Conservation (phyloP, 495 filamentous ascomycete species). For the Cryomyces minteri region DNA sequence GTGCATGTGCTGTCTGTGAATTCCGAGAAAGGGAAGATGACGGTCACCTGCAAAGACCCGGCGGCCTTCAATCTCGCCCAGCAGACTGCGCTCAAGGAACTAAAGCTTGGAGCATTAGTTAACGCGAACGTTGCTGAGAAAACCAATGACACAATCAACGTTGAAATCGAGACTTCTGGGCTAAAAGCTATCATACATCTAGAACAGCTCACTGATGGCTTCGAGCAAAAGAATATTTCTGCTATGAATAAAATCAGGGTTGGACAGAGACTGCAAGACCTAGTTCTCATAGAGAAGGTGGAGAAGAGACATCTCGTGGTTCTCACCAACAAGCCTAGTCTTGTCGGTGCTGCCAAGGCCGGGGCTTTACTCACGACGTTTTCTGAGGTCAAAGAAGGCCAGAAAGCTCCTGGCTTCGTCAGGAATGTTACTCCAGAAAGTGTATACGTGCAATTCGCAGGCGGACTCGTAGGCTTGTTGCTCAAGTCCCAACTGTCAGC, state of each 20-base stretch:
- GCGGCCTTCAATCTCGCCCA: conserved; percentile 55
- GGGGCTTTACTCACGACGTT: conserved; percentile 44
- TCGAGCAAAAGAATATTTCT: conserved; percentile 49
- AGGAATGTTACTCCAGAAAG: conserved; percentile 61
- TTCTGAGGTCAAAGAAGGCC: conserved; percentile 48
- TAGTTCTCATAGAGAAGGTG: conserved; percentile 68
- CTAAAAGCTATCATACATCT: conserved; percentile 58
- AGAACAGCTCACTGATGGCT: conserved; percentile 69
- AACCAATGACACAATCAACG: conserved; percentile 54
- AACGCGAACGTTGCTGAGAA: conserved; percentile 71
- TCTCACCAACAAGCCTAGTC: conserved; percentile 60
- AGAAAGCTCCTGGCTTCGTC: conserved; percentile 62
- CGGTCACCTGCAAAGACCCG: conserved; percentile 86
- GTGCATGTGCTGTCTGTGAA: conserved; percentile 70
- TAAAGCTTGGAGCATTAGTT: conserved; percentile 52
- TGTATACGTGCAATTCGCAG: conserved; percentile 67
- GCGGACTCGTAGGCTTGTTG: conserved; percentile 56
- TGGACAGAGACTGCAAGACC: conserved; percentile 61
- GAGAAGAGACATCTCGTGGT: conserved; percentile 51
- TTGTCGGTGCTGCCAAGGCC: conserved; percentile 56
- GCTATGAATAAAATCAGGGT: conserved; percentile 61
- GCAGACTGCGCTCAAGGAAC: conserved; percentile 49
- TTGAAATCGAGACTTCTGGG: conserved; percentile 52
- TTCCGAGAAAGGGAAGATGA: conserved; percentile 45
- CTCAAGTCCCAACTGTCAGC: conserved; percentile 54